Evolutionary conservation across 495 filamentous ascomycete genomes (phyloP).

Genomic region (Staphylotrichum longicolle): DNA sequence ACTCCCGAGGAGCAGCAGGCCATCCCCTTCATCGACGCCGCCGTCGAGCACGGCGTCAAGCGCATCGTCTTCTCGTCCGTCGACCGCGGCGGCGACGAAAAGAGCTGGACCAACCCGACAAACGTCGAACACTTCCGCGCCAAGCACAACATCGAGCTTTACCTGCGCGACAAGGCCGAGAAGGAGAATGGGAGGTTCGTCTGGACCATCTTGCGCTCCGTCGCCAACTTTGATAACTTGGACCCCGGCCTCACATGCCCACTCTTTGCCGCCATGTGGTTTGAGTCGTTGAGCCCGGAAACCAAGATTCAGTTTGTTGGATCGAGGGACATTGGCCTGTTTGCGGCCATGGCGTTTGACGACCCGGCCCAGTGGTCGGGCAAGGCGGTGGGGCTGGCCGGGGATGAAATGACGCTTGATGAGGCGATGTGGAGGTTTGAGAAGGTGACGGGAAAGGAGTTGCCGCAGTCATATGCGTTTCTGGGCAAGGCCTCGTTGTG

Average conservation of each 20-base stretch:
- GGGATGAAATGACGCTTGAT: slow-evolving; percentile 33
- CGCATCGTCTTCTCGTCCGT: slow-evolving; percentile 67
- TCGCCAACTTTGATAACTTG: slow-evolving; percentile 65
- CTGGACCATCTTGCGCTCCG: slow-evolving; percentile 61
- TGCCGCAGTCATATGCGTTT: slow-evolving; percentile 52
- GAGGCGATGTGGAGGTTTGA: slow-evolving; percentile 51
- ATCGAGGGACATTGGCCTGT: slow-evolving; percentile 61
- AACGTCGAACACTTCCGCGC: slow-evolving; percentile 59
- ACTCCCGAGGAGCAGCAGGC: slow-evolving; percentile 58
- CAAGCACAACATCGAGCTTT: slow-evolving; percentile 64
- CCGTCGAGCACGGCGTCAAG: slow-evolving; percentile 44
- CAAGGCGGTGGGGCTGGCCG: slow-evolving; percentile 33
- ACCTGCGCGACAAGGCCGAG: slow-evolving; percentile 48
- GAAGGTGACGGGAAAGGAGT: slow-evolving; percentile 44
- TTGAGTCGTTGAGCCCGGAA: slow-evolving; percentile 36
- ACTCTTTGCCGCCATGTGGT: slow-evolving; percentile 57
- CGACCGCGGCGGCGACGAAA: slow-evolving; percentile 60
- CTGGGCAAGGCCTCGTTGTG: slow-evolving; percentile 43
- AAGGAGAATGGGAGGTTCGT: slow-evolving; percentile 33
- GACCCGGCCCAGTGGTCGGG: slow-evolving; percentile 33
- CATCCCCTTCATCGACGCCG: slow-evolving; percentile 58
- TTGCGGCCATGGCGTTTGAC: slow-evolving; percentile 57
- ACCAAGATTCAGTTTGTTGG: slow-evolving; percentile 59
- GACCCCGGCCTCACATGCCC: slow-evolving; percentile 52
- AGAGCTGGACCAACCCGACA: slow-evolving; percentile 55